These are phyloP conservation scores for Diaporthe destruens DNA, from an alignment of 2,329 filamentous ascomycete species.

Conservation along the genomic window DNA sequence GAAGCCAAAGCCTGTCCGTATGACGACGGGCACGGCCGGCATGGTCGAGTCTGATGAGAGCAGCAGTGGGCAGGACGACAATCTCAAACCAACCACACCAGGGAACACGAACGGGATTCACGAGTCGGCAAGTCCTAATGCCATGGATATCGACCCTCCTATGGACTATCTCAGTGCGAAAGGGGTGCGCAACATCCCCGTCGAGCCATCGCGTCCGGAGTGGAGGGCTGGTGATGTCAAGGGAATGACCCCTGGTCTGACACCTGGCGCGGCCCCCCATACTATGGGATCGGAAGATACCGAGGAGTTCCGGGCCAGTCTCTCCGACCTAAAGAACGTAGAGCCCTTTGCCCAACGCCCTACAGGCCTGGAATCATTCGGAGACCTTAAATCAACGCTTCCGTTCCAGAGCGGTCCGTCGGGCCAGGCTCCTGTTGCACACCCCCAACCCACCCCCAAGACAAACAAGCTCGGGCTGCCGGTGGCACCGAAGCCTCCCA, in stretches of 20 bases:
- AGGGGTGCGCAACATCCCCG: slow-evolving; percentile 64
- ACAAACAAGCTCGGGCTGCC: slow-evolving; percentile 64
- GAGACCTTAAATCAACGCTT: slow-evolving; percentile 67
- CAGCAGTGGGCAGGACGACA: slow-evolving; percentile 54
- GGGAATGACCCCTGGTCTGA: slow-evolving; percentile 43
- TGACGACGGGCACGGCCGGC: slow-evolving; percentile 59
- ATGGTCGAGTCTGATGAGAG: slow-evolving; percentile 62
- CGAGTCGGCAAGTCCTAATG: slow-evolving; percentile 62
- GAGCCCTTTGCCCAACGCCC: slow-evolving; percentile 65
- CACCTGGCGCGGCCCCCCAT: slow-evolving; percentile 26
- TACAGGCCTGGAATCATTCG: slow-evolving; percentile 65
- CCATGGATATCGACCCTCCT: slow-evolving; percentile 76
- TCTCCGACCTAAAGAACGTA: slow-evolving; percentile 68
- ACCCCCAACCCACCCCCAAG: slow-evolving; percentile 49
- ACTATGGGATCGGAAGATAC: slow-evolving; percentile 66
- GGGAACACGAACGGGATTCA: slow-evolving; percentile 25
- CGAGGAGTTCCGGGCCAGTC: slow-evolving; percentile 66
- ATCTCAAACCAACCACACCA: slow-evolving; percentile 41
- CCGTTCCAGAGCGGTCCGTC: slow-evolving; percentile 68
- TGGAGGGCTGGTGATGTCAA: slow-evolving; percentile 67
- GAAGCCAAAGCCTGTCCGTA: slow-evolving; percentile 71
- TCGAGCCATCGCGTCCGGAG: slow-evolving; percentile 70
- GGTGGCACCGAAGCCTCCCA: slow-evolving; percentile 63
- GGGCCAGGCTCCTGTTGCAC: slow-evolving; percentile 52
- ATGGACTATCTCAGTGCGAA: slow-evolving; percentile 47